Base-by-base conservation (phyloP, 441 rosid species). In the Adansonia grandidieri region DNA sequence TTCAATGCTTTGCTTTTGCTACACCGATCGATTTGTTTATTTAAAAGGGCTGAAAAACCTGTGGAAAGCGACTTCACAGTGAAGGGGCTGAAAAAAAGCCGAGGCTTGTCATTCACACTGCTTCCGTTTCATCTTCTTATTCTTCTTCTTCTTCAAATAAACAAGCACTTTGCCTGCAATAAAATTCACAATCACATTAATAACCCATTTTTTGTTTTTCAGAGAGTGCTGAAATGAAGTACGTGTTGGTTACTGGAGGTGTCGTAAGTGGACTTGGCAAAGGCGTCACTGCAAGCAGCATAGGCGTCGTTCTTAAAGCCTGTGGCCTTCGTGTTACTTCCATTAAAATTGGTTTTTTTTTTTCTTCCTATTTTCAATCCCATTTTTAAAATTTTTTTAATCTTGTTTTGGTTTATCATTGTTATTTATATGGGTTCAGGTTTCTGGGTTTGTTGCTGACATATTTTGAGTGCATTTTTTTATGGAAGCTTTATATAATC, bases 261-360 rank as follows among this genome's bases (percentile, higher is more conserved):
- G 95, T 91, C 53, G 95, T 91, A 56, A 91, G 95, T 75, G 95
- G 95, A n/a, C 90, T 91, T 42, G 95, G 95, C 73, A 91, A 91
- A 82, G 95, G 95, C 82, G 95, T 91, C 67, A 89, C 93, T 0
- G 93, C 95, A 53, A 91, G 95, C 82, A 91, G 95, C 78, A 47
- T 91, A 74, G 95, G 93, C 71, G 95, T 91, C 81, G 95, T 89
- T 20, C 93, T 91, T 81, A 85, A 89, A 84, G 89, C 92, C 51
- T 89, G 93, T 62, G 93, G 95, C 73, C 89, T 91, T 65, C 91
- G 93, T 73, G 91, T 89, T 64, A 91, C 95, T 79, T 91, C 95
- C 87, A 91, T 89, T 74, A 91, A 91, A 85, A 91, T 91, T 32
- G 95, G 95, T n/a, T n/a, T 87, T 58, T 28, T 48, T 11, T 37